Base-by-base conservation (phyloP, 257 asterid species). In the Gentiana straminea region DNA sequence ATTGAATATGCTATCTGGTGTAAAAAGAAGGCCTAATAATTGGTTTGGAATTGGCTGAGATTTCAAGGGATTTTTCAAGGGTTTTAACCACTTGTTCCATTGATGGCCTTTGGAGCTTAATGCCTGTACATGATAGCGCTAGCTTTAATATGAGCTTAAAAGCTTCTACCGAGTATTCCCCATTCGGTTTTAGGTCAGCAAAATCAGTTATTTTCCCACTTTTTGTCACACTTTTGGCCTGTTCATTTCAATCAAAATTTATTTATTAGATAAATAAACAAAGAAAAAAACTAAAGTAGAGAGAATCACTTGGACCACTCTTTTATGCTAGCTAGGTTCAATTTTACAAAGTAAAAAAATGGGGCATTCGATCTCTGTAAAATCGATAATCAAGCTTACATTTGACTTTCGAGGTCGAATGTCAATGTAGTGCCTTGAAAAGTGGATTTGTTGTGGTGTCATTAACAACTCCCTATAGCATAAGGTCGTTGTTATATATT, bases 41-140 rank as follows among this genome's bases (percentile, higher is more conserved):
- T 13, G 76, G 73, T 36, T 52, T 64, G 9, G n/a, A 34, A 64
- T 60, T 44, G n/a, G 66, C 46, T 3, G 93, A 77, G 52, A 84
- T 59, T 4, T 61, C 65, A 36, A 58, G 77, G 41, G 96, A 86
- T 63, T 77, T 75, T 55, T 79, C 80, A 49, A 84, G 72, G 58
- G 64, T 60, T 0, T 58, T 49, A 5, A 82, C 83, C 13, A 84
- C 90, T 46, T 44, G 72, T 50, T 73, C 81, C 89, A 87, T 87
- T 10, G 84, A 70, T 54, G 96, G 94, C 4, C 94, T 62, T 55
- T 75, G 86, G 51, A 77, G 85, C 78, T 84, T 87, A 50, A 71
- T 61, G 44, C 89, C 88, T 2, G 76, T 80, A 60, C 96, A 82
- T 0, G 67, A 67, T 33, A 84, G 50, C 35, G 93, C 94, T 13